Evolutionary conservation across 2,329 filamentous ascomycete genomes (phyloP).

Genomic region (Curvularia hawaiiensis): DNA sequence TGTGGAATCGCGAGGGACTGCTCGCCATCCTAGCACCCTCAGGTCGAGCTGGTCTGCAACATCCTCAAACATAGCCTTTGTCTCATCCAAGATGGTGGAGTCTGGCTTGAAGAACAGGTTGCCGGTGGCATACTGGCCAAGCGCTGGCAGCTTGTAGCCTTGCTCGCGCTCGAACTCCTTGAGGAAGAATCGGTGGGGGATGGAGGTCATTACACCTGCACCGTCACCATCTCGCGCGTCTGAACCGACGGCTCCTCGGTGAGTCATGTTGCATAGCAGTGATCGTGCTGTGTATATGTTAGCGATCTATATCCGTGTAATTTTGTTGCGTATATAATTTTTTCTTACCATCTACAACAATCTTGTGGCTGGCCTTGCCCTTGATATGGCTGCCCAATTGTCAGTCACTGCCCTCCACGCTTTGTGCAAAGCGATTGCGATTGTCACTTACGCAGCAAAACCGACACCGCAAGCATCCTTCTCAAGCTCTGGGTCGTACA

Average conservation of each 20-base stretch:
- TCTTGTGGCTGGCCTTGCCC: conserved; percentile 96
- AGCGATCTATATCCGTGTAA: conserved; percentile 34
- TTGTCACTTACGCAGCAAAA: conserved; percentile 82
- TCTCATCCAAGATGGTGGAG: conserved; percentile 85
- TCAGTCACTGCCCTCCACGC: conserved; percentile 29
- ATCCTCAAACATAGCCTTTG: conserved; percentile 91
- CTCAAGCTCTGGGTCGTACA: conserved; percentile 94
- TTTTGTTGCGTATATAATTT: background rate
- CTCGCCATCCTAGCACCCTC: conserved; percentile 93
- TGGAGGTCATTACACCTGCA: conserved; percentile 99
- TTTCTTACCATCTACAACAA: conserved; percentile 89
- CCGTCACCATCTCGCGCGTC: conserved; percentile 98
- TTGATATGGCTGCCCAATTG: conserved; percentile 79
- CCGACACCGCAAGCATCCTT: conserved; percentile 99
- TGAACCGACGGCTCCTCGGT: conserved; percentile 96
- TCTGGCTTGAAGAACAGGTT: conserved; percentile 99
- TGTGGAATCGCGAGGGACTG: conserved; percentile 90
- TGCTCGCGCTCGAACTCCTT: conserved; percentile 97
- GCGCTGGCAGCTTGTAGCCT: conserved; percentile 81
- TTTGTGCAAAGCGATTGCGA: background rate
- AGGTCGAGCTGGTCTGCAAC: conserved; percentile 86
- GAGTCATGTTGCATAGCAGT: conserved; percentile 99
- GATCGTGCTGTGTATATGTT: conserved; percentile 69
- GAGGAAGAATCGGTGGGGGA: conserved; percentile 97
- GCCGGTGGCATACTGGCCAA: conserved; percentile 93